Evolutionary conservation across 352 stramenopile species (phyloP).

Genomic region (Phytophthora citrophthora): DNA sequence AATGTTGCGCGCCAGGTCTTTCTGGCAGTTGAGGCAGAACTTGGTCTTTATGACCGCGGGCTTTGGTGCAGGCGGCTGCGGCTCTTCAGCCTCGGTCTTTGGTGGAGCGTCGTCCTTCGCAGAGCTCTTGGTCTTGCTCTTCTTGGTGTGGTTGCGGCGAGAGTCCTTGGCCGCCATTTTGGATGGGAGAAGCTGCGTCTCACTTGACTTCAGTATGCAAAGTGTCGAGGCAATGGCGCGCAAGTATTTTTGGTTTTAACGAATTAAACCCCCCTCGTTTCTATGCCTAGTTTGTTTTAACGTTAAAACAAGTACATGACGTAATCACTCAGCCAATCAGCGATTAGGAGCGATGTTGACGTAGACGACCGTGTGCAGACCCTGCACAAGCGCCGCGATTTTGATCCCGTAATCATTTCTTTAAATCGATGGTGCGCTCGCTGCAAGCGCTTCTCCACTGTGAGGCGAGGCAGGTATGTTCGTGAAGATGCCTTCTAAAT

Average conservation of each 20-base stretch:
- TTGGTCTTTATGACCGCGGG: constrained; percentile 64
- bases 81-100: constrained; percentile 3
- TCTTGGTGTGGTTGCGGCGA: constrained; percentile 39
- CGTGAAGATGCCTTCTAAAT: too few species aligned
- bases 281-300: not conserved
- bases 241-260: constrained; percentile 9
- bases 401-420: too few species aligned
- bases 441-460: too few species aligned
- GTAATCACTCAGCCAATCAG: too few species aligned
- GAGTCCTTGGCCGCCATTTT: constrained; percentile 31
- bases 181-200: constrained; percentile 9
- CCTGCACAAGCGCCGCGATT: too few species aligned
- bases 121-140: constrained; percentile 26
- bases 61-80: constrained; percentile 26
- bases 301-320: too few species aligned
- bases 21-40: constrained; percentile 87
- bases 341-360: too few species aligned
- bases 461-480: too few species aligned
- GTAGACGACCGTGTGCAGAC: too few species aligned
- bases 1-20: constrained; percentile 85
- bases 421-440: too few species aligned
- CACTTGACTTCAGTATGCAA: constrained; percentile 33
- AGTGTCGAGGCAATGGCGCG: constrained; percentile 14
- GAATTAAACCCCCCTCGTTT: not conserved
- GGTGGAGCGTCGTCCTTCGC: not conserved